Evolutionary conservation across 1,284 basidiomycete genomes (phyloP).

Genomic region (Lentinula novae-zelandiae): DNA sequence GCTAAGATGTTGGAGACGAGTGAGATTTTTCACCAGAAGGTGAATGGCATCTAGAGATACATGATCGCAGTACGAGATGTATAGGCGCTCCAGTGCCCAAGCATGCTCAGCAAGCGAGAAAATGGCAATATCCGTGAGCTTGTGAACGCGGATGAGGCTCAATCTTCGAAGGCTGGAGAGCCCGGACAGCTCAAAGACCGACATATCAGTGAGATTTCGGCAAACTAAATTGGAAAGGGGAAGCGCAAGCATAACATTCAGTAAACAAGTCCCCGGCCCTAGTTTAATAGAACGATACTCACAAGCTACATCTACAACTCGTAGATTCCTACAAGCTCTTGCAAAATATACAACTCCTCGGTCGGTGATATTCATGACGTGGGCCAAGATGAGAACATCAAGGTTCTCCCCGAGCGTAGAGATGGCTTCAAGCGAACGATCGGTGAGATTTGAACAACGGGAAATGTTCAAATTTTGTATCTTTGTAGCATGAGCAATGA

Average conservation of each 20-base stretch:
- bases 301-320: constrained; percentile 88
- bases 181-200: constrained; percentile 77
- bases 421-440: constrained; percentile 68
- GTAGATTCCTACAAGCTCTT: constrained; percentile 69
- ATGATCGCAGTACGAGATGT: constrained; percentile 86
- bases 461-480: constrained; percentile 79
- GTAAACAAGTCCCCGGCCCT: constrained; percentile 13
- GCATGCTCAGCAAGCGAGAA: constrained; percentile 67
- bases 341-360: constrained; percentile 69
- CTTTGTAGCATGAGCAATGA: constrained; percentile 76
- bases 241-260: constrained; percentile 6
- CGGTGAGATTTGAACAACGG: constrained; percentile 80
- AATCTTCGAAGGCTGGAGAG: constrained; percentile 75
- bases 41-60: constrained; percentile 80
- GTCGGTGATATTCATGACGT: constrained; percentile 81
- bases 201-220: constrained; percentile 79
- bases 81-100: constrained; percentile 74
- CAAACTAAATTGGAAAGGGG: constrained; percentile 51
- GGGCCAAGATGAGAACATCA: constrained; percentile 80
- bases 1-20: constrained; percentile 72
- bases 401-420: constrained; percentile 73
- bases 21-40: constrained; percentile 62
- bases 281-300: constrained; percentile 28
- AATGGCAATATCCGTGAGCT: constrained; percentile 62
- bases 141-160: constrained; percentile 73